Base-by-base conservation (phyloP, 495 filamentous ascomycete genomes). In the Rhizodiscina lignyota region DNA sequence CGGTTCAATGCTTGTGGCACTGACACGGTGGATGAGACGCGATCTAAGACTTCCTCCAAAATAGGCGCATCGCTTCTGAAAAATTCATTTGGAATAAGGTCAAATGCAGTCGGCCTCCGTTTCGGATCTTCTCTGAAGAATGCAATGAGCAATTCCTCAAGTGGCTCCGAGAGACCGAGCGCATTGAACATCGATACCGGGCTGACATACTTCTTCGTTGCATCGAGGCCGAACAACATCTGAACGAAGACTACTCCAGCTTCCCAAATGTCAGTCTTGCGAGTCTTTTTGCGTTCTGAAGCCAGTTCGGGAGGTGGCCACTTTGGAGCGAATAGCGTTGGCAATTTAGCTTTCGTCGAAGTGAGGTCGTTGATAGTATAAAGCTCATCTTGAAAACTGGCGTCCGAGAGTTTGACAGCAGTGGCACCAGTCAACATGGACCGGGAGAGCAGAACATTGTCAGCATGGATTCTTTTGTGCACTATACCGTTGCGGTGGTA, bases 191-290 rank as follows among this genome's bases (percentile, higher is more conserved):
- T 52, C 16, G 72, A 68, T 29, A 68, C 67, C 5, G 85, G 85
- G 0, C 83, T 91, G 17, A 68, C 74, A 47, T 93, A 84, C 39
- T 76, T 76, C 34, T 78, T 63, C 18, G 79, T 56, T 6, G 84
- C 69, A 44, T 80, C 68, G 36, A 80, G 58, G 18, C 89, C 89
- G 48, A 94, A 89, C n/a, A 83, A 63, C 84, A 96, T 93, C 52
- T 96, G 86, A 19, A 93, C 55, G 44, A 93, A 73, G 15, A 92
- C 66, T 26, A 94, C 69, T 3, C 89, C 89, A 43, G 96, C 69
- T 43, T 92, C 77, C 89, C 89, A 97, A 11, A 97, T 70, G 54
- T 96, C 91, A 0, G 83, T 80, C 52, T 91, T 93, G 45, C 77
- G 74, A 6, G 74, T 79, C 18, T 65, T 66, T 29, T 69, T 61